These are phyloP conservation scores for Isoetes taiwanensis DNA, from an alignment of 75 land plant genomes.

Conservation along the genomic window DNA sequence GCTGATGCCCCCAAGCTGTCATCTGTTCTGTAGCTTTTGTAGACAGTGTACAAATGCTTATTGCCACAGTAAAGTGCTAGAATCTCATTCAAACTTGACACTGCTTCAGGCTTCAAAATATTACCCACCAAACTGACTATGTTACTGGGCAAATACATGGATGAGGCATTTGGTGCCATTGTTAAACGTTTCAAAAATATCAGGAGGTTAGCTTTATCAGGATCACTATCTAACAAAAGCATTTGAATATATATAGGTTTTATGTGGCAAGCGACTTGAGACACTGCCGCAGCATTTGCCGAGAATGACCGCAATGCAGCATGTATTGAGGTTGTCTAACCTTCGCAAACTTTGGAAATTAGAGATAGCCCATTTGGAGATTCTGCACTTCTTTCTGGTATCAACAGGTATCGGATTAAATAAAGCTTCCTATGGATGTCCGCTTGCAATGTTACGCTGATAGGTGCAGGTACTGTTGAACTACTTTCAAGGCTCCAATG, in stretches of 20 bases:
- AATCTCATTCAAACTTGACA: slow-evolving; percentile 44
- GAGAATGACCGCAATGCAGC: slow-evolving; percentile 38
- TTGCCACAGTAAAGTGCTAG: slow-evolving; percentile 53
- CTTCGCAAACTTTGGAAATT: slow-evolving; percentile 45
- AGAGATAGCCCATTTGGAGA: slow-evolving; percentile 66
- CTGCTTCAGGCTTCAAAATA: slow-evolving; percentile 83
- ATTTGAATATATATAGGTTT: slow-evolving; percentile 39
- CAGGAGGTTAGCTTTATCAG: slow-evolving; percentile 70
- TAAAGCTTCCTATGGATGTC: slow-evolving; percentile 72
- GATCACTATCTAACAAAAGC: too few species aligned
- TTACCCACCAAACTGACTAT: slow-evolving; percentile 45
- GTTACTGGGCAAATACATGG: too few species aligned
- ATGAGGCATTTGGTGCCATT: slow-evolving; percentile 89
- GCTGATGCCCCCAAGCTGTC: slow-evolving; percentile 66
- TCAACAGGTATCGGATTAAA: slow-evolving; percentile 28
- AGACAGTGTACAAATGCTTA: slow-evolving; percentile 70
- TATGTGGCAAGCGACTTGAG: not conserved
- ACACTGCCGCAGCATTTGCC: slow-evolving; percentile 18
- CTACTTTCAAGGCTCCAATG: slow-evolving; percentile 46
- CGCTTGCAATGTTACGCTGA: slow-evolving; percentile 31
- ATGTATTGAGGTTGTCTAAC: slow-evolving; percentile 42
- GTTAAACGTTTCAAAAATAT: slow-evolving; percentile 62
- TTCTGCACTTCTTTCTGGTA: slow-evolving; percentile 30
- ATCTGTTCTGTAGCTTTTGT: slow-evolving; percentile 82
- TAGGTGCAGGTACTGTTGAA: slow-evolving; percentile 28